Percentiles rank a stretch among this genome's conserved stretches.
phyloP scores from a whole-genome alignment of 2,329 filamentous ascomycete species.

The Trichoderma sp. region DNA sequence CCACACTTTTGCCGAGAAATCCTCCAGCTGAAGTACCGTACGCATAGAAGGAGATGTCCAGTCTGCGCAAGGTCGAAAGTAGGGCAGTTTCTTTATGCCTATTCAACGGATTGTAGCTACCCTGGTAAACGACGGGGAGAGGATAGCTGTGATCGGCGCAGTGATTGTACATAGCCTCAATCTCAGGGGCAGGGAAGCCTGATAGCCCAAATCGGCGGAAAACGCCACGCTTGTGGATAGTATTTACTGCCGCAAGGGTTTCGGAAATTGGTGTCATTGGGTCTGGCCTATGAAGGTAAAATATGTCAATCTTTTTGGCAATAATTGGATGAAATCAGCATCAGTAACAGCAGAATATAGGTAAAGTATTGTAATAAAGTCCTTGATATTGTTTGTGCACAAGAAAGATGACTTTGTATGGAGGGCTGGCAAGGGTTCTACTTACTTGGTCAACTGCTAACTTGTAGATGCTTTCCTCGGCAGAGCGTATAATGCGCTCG shows the following conservation, averaged over 20 bases:
- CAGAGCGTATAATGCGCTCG: conserved; percentile 16
- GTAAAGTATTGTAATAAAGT: neutral
- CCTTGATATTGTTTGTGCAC: neutral
- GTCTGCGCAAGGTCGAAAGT: conserved; percentile 17
- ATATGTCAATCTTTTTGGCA: conserved; percentile 17
- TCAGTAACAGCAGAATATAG: neutral
- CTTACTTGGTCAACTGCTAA: conserved; percentile 15
- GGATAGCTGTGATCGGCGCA: neutral
- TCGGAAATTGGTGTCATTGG: conserved; percentile 19
- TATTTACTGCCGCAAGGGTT: conserved; percentile 21
- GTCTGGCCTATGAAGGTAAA: conserved; percentile 23
- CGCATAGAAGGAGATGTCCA: conserved; percentile 23
- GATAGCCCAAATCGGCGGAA: conserved; percentile 22
- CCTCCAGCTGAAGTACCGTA: conserved; percentile 22
- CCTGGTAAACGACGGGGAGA: neutral
- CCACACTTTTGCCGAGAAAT: conserved; percentile 22
- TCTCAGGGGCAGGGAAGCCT: conserved; percentile 19
- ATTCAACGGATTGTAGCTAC: neutral
- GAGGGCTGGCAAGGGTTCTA: neutral
- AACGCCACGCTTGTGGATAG: conserved; percentile 15
- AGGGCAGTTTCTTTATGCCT: conserved; percentile 20
- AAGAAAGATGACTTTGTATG: neutral
- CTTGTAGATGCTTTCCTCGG: conserved; percentile 20
- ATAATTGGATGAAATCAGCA: neutral
- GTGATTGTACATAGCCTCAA: conserved; percentile 8